These are phyloP conservation scores for Cenococcum geophilum DNA, from an alignment of 495 filamentous ascomycete species.

Conservation along the genomic window DNA sequence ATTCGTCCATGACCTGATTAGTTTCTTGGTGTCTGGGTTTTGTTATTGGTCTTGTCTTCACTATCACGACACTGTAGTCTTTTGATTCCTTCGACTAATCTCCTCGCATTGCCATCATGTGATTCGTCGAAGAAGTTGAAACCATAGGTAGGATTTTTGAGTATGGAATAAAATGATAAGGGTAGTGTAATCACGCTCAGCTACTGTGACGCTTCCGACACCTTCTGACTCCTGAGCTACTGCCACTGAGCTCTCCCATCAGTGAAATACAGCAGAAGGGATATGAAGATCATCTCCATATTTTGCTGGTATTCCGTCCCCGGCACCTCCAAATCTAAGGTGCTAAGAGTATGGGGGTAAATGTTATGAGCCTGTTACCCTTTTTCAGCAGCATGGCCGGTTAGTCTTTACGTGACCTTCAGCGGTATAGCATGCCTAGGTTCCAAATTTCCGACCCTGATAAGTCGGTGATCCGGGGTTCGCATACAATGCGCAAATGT, in stretches of 20 bases:
- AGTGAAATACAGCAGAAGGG: neutral
- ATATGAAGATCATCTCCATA: neutral
- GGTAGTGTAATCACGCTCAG: neutral
- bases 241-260: neutral
- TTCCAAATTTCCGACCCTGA: too few relatives aligned
- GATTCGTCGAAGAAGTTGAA: too few relatives aligned
- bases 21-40: neutral
- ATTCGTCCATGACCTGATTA: neutral
- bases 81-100: too few relatives aligned
- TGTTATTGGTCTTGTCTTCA: neutral
- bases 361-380: too few relatives aligned
- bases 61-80: neutral
- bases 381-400: too few relatives aligned
- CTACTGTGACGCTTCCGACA: neutral
- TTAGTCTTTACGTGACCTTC: too few relatives aligned
- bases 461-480: too few relatives aligned
- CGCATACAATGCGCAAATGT: too few relatives aligned
- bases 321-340: too few relatives aligned
- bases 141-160: neutral
- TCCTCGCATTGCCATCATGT: too few relatives aligned
- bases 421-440: too few relatives aligned
- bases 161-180: neutral
- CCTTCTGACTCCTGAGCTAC: neutral
- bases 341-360: too few relatives aligned
- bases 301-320: neutral